Evolutionary conservation across 495 filamentous ascomycete species (phyloP).

Genomic region (Lasiosphaeris hirsuta): DNA sequence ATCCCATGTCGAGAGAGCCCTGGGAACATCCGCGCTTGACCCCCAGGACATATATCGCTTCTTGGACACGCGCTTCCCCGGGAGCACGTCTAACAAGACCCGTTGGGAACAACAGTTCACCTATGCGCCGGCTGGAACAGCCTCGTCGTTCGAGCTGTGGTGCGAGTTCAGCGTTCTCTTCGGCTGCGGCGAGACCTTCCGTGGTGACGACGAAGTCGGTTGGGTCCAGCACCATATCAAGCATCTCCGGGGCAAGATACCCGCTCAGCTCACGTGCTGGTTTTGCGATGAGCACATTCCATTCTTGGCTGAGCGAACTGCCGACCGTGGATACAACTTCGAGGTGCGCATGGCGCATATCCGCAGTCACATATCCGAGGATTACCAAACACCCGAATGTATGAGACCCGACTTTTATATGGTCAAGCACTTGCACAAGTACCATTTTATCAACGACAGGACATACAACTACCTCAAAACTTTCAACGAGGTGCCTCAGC

Average conservation of each 20-base stretch:
- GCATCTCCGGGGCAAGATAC: constrained; percentile 32
- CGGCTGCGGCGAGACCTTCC: constrained; percentile 32
- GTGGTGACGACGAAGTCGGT: constrained; percentile 25
- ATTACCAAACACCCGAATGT: constrained; percentile 12
- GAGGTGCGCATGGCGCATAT: constrained; percentile 45
- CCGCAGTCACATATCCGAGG: constrained; percentile 31
- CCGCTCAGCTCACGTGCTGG: constrained; percentile 41
- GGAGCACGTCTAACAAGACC: too few species aligned
- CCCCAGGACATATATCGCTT: too few species aligned
- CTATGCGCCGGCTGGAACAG: background rate
- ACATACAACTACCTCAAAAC: constrained; percentile 8
- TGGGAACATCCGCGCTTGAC: too few species aligned
- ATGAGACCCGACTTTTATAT: constrained; percentile 43
- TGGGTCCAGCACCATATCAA: constrained; percentile 46
- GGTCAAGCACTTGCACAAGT: constrained; percentile 27
- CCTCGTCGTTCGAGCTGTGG: constrained; percentile 21
- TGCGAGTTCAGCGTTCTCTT: constrained; percentile 38
- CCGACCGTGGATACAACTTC: constrained; percentile 27
- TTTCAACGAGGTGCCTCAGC: constrained; percentile 24
- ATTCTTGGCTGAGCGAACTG: constrained; percentile 16
- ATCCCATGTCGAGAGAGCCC: too few species aligned
- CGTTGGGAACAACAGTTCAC: constrained; percentile 9
- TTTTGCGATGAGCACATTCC: constrained; percentile 47
- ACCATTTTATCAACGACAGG: constrained; percentile 17
- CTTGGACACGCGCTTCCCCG: too few species aligned